Evolutionary conservation across 2,329 filamentous ascomycete genomes (phyloP).

Genomic region (Domatiomyces catenatus): DNA sequence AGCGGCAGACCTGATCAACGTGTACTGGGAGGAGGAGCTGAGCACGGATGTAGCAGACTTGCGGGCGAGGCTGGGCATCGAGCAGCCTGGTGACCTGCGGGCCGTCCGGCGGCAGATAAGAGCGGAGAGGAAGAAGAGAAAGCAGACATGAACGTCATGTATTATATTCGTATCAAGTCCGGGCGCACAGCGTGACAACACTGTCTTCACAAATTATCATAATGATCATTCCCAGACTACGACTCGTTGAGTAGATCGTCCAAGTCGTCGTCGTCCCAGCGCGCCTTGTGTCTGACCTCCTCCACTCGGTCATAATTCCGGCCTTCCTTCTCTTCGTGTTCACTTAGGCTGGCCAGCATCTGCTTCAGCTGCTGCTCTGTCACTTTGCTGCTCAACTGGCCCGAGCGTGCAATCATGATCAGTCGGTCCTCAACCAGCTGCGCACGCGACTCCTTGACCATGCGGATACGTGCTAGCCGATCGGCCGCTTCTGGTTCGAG

Average conservation of each 20-base stretch:
- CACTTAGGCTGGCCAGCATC: constrained; percentile 43
- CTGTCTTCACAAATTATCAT: too few species aligned
- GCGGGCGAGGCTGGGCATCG: constrained; percentile 61
- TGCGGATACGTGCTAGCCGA: constrained; percentile 79
- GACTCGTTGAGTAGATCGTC: constrained; percentile 15
- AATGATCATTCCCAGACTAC: constrained; percentile 2
- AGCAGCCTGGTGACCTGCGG: constrained; percentile 75
- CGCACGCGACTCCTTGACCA: constrained; percentile 87
- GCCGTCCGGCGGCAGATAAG: constrained; percentile 56
- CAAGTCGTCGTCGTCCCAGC: constrained; percentile 62
- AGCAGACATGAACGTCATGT: constrained; percentile 19
- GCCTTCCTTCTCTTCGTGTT: constrained; percentile 35
- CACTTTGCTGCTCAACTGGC: constrained; percentile 75
- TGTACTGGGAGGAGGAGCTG: constrained; percentile 94
- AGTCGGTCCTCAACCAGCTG: constrained; percentile 82
- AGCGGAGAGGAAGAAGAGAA: constrained; percentile 51
- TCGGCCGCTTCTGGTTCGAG: constrained; percentile 87
- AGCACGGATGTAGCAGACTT: constrained; percentile 68
- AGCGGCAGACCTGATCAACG: constrained; percentile 72
- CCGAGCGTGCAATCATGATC: constrained; percentile 75
- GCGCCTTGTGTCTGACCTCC: constrained; percentile 64
- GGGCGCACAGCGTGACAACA: background rate
- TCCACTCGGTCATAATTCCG: constrained; percentile 73
- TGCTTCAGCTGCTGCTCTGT: constrained; percentile 90
- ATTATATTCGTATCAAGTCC: background rate